phyloP scores from a whole-genome alignment of 2,329 filamentous ascomycete species.

The Fusarium buharicum region DNA sequence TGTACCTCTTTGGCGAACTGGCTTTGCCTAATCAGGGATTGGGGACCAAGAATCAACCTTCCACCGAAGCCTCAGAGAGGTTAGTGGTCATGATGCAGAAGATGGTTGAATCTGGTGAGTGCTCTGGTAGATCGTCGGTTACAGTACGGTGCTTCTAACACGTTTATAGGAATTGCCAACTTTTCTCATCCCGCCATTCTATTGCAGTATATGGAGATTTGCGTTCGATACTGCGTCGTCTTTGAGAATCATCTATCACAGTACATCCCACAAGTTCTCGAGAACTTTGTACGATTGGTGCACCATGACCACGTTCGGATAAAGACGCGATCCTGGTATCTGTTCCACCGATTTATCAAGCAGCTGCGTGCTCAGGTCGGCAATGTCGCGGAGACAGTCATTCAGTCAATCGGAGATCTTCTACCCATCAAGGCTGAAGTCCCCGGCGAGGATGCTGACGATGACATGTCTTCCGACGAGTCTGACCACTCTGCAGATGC shows the following conservation, averaged over 20 bases:
- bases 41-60: conserved; percentile 86
- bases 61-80: conserved; percentile 80
- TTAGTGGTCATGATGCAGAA: conserved; percentile 92
- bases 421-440: conserved; percentile 91
- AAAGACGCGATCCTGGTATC: conserved; percentile 92
- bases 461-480: conserved; percentile 95
- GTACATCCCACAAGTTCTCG: conserved; percentile 85
- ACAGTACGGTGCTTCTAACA: conserved; percentile 22
- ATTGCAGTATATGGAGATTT: conserved; percentile 98
- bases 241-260: conserved; percentile 82
- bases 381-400: conserved; percentile 89
- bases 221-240: conserved; percentile 90
- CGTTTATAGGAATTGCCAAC: conserved; percentile 76
- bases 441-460: conserved; percentile 77
- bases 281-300: conserved; percentile 89
- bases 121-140: background rate
- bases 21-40: conserved; percentile 88
- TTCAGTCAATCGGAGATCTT: conserved; percentile 88
- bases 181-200: conserved; percentile 92
- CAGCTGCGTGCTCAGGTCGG: conserved; percentile 85
- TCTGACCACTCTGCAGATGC: conserved; percentile 90
- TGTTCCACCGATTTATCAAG: conserved; percentile 93
- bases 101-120: conserved; percentile 90
- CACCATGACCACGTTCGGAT: conserved; percentile 90
- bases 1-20: conserved; percentile 94